Base-by-base conservation (phyloP, 176 grass and related monocot genomes). In the Bolboschoenus planiculmis region DNA sequence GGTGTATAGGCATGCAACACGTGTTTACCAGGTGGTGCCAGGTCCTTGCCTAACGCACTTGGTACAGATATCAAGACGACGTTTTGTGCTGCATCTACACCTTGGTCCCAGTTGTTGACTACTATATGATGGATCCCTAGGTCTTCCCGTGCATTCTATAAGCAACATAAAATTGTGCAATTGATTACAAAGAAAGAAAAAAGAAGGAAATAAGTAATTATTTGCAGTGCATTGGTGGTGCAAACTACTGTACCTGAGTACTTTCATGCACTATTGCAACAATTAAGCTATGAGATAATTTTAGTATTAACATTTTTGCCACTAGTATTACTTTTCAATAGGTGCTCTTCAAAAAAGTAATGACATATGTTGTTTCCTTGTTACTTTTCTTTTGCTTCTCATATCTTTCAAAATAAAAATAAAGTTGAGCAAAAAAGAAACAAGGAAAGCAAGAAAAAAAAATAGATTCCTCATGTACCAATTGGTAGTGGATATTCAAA, bases 41-140 rank as follows among this genome's bases (percentile, higher is more conserved):
- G 65, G 36, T 81, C 89, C 70, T 98, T 85, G 66, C 84, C 83
- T 62, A 93, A 87, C 71, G 91, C 87, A 71, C 89, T 95, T 35
- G 96, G 96, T 66, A 99, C 87, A 1, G 92, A 99, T 87, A 99
- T 95, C 70, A 95, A 66, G 54, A 93, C 92, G 65, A 95, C 91
- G 33, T 99, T 99, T 76, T 99, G 92, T 48, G 91, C 91, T 76
- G 79, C 85, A 84, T 95, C 92, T 31, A 91, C 96, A 33, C 96
- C 96, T 86, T 82, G 89, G 63, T 83, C 89, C 96, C 92, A 95
- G 82, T 95, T 90, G 57, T 95, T 88, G 16, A 95, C 92, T 75
- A 99, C 92, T 46, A 95, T 95, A 37, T 93, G 96, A 86, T 99
- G 96, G 86, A 99, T 99, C 29, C 92, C 96, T 20, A 99, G 87